phyloP scores from a whole-genome alignment of 1,139 yeast species.

The Saccharomyces hybrid region DNA sequence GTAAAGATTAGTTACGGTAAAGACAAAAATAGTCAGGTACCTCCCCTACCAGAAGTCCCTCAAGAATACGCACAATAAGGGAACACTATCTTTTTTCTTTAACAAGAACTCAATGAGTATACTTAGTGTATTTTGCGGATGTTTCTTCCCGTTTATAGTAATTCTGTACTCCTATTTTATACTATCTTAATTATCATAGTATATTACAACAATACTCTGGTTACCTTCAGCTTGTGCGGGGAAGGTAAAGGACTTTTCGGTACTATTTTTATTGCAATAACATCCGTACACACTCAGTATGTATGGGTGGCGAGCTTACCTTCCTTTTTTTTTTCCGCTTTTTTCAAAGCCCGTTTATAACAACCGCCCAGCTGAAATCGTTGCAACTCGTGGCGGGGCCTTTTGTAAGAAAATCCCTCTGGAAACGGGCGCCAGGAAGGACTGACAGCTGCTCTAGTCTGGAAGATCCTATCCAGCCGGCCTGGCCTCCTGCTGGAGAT shows the following conservation, averaged over 20 bases:
- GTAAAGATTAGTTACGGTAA: conserved; percentile 23
- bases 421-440: neutral
- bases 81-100: too few relatives aligned
- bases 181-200: neutral
- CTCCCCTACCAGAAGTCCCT: conserved; percentile 16
- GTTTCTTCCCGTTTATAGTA: neutral
- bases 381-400: neutral
- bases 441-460: neutral
- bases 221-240: neutral
- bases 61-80: conserved; percentile 6
- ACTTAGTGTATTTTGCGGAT: neutral
- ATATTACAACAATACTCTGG: neutral
- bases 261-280: neutral
- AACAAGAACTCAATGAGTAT: neutral
- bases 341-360: neutral
- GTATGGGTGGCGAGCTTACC: neutral
- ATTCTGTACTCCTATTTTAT: neutral
- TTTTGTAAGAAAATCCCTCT: neutral
- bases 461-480: neutral
- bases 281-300: neutral
- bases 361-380: neutral
- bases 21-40: conserved; percentile 15
- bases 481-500: neutral
- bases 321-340: neutral
- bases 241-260: neutral